phyloP scores from a whole-genome alignment of 352 stramenopile genomes.

The Globisporangium nodosum region DNA sequence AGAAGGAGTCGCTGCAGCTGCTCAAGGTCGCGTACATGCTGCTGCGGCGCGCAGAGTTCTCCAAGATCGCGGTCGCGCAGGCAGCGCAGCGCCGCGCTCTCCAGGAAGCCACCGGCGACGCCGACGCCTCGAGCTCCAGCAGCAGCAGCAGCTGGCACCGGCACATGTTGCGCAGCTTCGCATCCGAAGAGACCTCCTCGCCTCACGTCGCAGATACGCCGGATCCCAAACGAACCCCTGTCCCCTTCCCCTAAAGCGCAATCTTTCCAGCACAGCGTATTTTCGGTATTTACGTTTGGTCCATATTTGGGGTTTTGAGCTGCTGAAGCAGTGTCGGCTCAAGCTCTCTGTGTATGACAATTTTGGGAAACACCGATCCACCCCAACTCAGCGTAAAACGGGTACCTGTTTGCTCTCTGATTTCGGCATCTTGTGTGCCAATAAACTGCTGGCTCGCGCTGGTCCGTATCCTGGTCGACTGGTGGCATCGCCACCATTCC shows the following conservation, averaged over 20 bases:
- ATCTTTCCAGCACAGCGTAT: not conserved
- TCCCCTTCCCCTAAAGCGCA: not conserved
- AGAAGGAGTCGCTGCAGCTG: slow-evolving; percentile 19
- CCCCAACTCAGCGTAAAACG: too few relatives aligned
- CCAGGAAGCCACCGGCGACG: not conserved
- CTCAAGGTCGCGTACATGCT: slow-evolving; percentile 19
- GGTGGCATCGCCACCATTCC: not conserved
- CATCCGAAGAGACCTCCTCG: not conserved
- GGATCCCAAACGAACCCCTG: not conserved
- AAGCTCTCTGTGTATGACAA: not conserved
- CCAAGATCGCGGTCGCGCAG: slow-evolving; percentile 9
- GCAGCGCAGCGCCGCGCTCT: not conserved
- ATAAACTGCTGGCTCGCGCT: slow-evolving; percentile 10
- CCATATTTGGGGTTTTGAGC: not conserved
- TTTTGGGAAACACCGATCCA: not conserved
- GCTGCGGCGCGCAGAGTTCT: slow-evolving; percentile 13
- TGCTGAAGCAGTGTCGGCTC: too few relatives aligned
- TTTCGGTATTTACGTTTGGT: not conserved
- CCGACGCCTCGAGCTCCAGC: not conserved
- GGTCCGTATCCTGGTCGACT: not conserved
- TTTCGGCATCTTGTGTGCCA: not conserved
- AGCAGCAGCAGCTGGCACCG: not conserved
- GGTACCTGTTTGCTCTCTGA: not conserved
- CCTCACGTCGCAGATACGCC: slow-evolving; percentile 6
- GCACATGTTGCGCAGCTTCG: not conserved